Evolutionary conservation across 2,329 filamentous ascomycete species (phyloP), one percentile per base, ranked within the genome.

Genomic region (Claviceps sp.): DNA sequence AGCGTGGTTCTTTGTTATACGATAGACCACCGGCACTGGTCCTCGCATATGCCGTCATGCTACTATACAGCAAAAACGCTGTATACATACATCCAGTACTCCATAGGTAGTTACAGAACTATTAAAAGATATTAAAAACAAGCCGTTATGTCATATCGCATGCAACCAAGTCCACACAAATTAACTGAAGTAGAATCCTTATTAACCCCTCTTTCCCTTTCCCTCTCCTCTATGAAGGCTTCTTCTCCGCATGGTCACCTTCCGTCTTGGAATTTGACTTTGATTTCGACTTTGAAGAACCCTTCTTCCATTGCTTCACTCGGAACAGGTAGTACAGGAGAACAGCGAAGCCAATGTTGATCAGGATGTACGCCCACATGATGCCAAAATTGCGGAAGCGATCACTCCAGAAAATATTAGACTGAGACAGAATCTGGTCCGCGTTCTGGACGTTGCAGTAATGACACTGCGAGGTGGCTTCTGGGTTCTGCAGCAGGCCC

Each of bases 321-420:
- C 81, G 68, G 59, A 82, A 78, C 19, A 80, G 57, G 64, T 77
- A 88, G 65, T 88, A 88, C 1, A 82, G 65, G 11, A 72, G 56
- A 2, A 85, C 68, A 0, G 82, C 81, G 2, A 74, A 68, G 41
- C 66, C 65, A 41, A 85, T 73, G 58, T 87, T 85, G 64, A 87
- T 84, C 0, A 68, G 54, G 41, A 87, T 75, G 58, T 77, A 88
- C 0, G 71, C 80, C 77, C 81, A 87, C 60, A 87, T 69, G 42
- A 88, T 71, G 1, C 84, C 85, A 53, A 81, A 87, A 61, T 88
- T 85, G 52, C 83, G 72, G 83, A 84, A 87, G 2, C 79, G 61
- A 50, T 83, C 72, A 3, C 54, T 59, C 58, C 75, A 83, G 22
- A 63, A 66, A 42, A 83, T 77, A 8, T 64, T 56, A 1, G 70